A percentile compares a stretch with the other conserved stretches of the same genome.
These are phyloP conservation scores for Voacanga thouarsii DNA, from an alignment of 257 asterid genomes.

Conservation along the genomic window DNA sequence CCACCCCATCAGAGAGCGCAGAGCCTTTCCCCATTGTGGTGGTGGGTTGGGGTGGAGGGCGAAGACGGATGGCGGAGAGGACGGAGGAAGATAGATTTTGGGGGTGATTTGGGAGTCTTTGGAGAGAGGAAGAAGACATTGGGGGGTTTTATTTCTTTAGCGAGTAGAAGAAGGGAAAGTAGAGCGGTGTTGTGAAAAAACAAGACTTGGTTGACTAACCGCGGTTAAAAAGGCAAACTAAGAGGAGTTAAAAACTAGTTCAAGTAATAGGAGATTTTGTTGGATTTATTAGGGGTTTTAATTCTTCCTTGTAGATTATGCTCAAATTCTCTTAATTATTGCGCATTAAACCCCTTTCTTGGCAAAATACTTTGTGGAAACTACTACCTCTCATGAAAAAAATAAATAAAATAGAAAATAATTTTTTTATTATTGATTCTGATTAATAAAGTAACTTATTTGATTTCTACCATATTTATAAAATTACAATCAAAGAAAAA, in stretches of 20 bases:
- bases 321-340: too few relatives aligned
- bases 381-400: too few relatives aligned
- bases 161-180: background rate
- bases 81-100: background rate
- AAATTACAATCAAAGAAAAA: too few relatives aligned
- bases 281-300: background rate
- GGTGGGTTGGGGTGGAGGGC: constrained; percentile 20
- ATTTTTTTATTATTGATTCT: too few relatives aligned
- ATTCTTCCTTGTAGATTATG: background rate
- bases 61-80: constrained; percentile 8
- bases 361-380: too few relatives aligned
- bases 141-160: background rate
- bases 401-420: too few relatives aligned
- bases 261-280: background rate
- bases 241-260: background rate
- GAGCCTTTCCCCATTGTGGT: constrained; percentile 51
- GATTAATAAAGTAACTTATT: too few relatives aligned
- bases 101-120: background rate
- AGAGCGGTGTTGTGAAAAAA: background rate
- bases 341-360: too few relatives aligned
- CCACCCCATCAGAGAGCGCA: constrained; percentile 49
- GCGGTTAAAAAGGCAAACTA: background rate
- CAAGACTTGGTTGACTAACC: background rate
- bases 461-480: too few relatives aligned
- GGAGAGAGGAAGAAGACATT: background rate